Base-by-base conservation (phyloP, 257 asterid genomes). In the Jaltomata sinuosa region DNA sequence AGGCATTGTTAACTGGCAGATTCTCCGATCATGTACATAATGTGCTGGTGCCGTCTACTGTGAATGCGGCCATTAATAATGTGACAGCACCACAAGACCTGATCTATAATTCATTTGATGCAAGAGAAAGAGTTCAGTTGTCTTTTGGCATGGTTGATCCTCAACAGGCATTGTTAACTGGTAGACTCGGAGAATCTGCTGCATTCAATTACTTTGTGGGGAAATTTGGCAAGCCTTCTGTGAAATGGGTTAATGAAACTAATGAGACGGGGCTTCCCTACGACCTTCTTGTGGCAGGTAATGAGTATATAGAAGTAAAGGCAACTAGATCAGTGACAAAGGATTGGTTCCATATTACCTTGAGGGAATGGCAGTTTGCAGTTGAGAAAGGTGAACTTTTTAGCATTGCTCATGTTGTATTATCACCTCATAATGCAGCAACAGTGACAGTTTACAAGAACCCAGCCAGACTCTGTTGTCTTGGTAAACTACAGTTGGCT, bases 281-380 rank as follows among this genome's bases (percentile, higher is more conserved):
- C 69, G 98, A 96, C 88, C 88, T 96, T 42, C 47, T 91, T 12
- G 38, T 96, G 32, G 96, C 88, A 64, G 86, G 80, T 16, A 92
- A 91, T 12, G 94, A 96, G 84, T 96, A 92, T 82, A 55, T 96
- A 11, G 99, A 96, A 91, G 99, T 96, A 27, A 96, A 96, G 90
- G 95, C 99, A 34, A 94, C 98, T 55, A 93, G 79, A 91, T 88
- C 88, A 12, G 85, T 82, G 0, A 91, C 89, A 68, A 96, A 94
- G 91, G 90, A 92, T 81, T 92, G 98, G 97, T 94, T 93, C 85
- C 84, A 86, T 9, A 88, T 94, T 84, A 89, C 96, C 6, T 53
- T 85, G 81, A 93, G 96, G 83, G 99, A 96, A 87, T 96, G 99
- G 98, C 93, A 96, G 80, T 93, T 92, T 82, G 99, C 98, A 8